phyloP scores from a whole-genome alignment of 2,329 filamentous ascomycete genomes.

The Epichloe uncinata region DNA sequence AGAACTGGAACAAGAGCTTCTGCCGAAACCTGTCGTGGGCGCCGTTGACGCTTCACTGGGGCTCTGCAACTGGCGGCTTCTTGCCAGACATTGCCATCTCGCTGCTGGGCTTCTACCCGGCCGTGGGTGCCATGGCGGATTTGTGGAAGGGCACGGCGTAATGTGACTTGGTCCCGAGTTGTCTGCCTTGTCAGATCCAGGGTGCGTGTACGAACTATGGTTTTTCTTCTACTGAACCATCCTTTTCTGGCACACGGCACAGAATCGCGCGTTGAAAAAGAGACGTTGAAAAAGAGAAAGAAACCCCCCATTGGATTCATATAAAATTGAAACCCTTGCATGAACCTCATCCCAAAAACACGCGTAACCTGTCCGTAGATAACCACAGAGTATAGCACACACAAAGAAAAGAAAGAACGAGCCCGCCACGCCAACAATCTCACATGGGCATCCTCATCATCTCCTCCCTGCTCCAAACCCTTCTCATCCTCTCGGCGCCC shows the following conservation, averaged over 20 bases:
- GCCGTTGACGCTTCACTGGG: slow-evolving; percentile 76
- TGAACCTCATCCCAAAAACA: no score
- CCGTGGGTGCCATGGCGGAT: slow-evolving; percentile 30
- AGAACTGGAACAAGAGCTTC: slow-evolving; percentile 51
- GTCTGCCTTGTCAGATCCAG: no score
- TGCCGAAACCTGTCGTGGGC: slow-evolving; percentile 62
- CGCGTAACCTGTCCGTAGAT: no score
- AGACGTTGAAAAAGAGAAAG: no score
- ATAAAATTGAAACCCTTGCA: no score
- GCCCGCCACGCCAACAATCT: slow-evolving; percentile 3
- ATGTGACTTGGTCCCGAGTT: background rate
- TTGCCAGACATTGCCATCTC: slow-evolving; percentile 28
- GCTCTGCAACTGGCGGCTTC: slow-evolving; percentile 45
- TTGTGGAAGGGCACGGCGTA: slow-evolving; percentile 28
- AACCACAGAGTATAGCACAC: no score
- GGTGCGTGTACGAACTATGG: no score
- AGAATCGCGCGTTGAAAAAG: no score
- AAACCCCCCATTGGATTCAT: no score
- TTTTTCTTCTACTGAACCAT: background rate
- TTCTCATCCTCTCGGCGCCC: slow-evolving; percentile 73
- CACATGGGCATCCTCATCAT: slow-evolving; percentile 58
- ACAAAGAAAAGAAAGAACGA: no score
- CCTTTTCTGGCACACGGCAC: no score
- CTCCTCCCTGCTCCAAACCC: slow-evolving; percentile 67
- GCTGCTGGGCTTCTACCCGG: slow-evolving; percentile 31